phyloP scores from a whole-genome alignment of 2,329 filamentous ascomycete species.

The Talaromyces amestolkiae region DNA sequence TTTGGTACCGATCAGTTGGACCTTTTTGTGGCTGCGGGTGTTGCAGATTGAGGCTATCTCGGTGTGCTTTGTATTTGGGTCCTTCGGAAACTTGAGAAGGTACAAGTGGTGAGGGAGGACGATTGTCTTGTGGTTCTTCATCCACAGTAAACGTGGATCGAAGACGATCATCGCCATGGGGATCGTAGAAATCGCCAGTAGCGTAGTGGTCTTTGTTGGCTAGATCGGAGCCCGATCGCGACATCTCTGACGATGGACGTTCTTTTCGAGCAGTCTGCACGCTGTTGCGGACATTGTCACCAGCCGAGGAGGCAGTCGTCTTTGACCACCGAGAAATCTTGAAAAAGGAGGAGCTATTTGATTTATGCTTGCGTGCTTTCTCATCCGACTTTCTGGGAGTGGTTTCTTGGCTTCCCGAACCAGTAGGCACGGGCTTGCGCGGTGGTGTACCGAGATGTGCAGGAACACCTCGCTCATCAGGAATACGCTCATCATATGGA shows the following conservation, averaged over 20 bases:
- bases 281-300: conserved; percentile 71
- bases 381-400: conserved; percentile 65
- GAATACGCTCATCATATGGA: conserved; percentile 58
- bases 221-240: conserved; percentile 74
- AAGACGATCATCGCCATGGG: conserved; percentile 46
- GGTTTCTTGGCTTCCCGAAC: conserved; percentile 69
- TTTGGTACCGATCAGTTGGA: conserved; percentile 61
- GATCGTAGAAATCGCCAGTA: conserved; percentile 45
- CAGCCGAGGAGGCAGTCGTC: conserved; percentile 85
- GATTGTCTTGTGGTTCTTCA: conserved; percentile 41
- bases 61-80: conserved; percentile 64
- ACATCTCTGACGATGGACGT: conserved; percentile 63
- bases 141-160: conserved; percentile 45
- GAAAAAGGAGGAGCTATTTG: conserved; percentile 74
- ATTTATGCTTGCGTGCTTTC: conserved; percentile 85
- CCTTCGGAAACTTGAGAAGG: conserved; percentile 57
- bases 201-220: conserved; percentile 61
- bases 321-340: conserved; percentile 98
- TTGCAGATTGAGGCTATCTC: conserved; percentile 62
- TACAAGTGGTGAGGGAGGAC: conserved; percentile 60
- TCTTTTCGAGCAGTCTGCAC: conserved; percentile 54
- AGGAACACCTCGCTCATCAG: conserved; percentile 40
- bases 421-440: conserved; percentile 40
- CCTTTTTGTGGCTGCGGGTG: conserved; percentile 65
- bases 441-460: conserved; percentile 47